Percentiles rank a stretch among this genome's conserved stretches.
These are phyloP conservation scores for Porcisia deanei DNA, from an alignment of 208 protist species.

Conservation along the genomic window DNA sequence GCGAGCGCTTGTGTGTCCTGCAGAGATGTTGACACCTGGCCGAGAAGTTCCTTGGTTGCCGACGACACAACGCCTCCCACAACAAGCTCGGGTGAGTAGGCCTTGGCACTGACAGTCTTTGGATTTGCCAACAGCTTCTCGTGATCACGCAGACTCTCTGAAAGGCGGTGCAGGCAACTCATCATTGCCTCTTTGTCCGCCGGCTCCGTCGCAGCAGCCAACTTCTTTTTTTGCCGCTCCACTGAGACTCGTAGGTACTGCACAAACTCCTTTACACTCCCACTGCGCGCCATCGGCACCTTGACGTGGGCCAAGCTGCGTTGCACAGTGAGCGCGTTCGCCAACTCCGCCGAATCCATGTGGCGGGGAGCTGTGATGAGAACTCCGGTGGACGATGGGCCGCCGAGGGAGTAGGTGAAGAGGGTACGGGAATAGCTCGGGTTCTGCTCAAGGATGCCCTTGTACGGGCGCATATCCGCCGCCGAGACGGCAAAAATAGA, in stretches of 20 bases:
- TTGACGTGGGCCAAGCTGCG: constrained; percentile 38
- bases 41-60: not conserved
- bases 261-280: constrained; percentile 66
- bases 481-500: constrained; percentile 48
- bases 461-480: constrained; percentile 40
- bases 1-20: not conserved
- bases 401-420: constrained; percentile 51
- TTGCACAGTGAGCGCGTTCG: constrained; percentile 38
- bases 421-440: constrained; percentile 35
- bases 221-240: constrained; percentile 28
- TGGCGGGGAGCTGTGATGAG: constrained; percentile 36
- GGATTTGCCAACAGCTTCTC: constrained; percentile 47
- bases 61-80: not conserved
- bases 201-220: constrained; percentile 25
- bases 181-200: constrained; percentile 30
- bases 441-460: constrained; percentile 33
- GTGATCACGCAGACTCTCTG: constrained; percentile 45
- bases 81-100: constrained; percentile 27
- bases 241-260: constrained; percentile 27
- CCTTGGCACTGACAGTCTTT: constrained; percentile 27
- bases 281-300: constrained; percentile 33
- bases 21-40: not conserved
- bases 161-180: constrained; percentile 32
- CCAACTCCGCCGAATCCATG: constrained; percentile 26
- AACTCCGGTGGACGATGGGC: constrained; percentile 43